Percentiles rank a stretch among this genome's conserved stretches.
Evolutionary conservation across 208 protist species (phyloP).

Genomic region (Phytomonas sp.): DNA sequence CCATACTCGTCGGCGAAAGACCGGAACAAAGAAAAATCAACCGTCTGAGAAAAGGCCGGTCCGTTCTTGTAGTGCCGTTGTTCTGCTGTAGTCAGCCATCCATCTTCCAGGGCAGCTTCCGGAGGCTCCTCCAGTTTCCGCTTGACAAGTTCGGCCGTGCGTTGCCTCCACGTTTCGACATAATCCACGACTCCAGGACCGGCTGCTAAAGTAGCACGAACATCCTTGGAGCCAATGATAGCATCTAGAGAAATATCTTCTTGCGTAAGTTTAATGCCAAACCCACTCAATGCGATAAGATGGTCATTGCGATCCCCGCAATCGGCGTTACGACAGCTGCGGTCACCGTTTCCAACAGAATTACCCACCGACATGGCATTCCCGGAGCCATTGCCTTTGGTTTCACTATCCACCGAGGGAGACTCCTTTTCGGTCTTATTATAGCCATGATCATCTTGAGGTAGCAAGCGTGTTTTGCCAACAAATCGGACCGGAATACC

Average conservation of each 20-base stretch:
- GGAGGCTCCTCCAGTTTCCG: slow-evolving; percentile 20
- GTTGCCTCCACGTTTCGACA: slow-evolving; percentile 37
- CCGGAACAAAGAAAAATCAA: slow-evolving; percentile 26
- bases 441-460: neutral
- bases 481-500: slow-evolving; percentile 56
- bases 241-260: neutral
- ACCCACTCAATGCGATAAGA: neutral
- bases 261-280: neutral
- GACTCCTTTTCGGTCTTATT: neutral
- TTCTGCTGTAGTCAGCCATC: slow-evolving; percentile 53
- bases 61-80: slow-evolving; percentile 27
- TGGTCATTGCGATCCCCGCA: neutral
- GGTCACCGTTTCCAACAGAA: neutral
- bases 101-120: slow-evolving; percentile 10
- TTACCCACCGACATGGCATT: neutral
- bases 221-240: neutral
- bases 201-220: slow-evolving; percentile 18
- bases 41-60: slow-evolving; percentile 38
- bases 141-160: slow-evolving; percentile 28
- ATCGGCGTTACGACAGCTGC: neutral
- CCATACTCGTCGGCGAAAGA: slow-evolving; percentile 64
- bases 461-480: slow-evolving; percentile 32
- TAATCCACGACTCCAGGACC: slow-evolving; percentile 51
- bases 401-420: neutral
- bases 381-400: neutral